Evolutionary conservation across 2,329 filamentous ascomycete species (phyloP).

Genomic region (Calonectria henricotiae): DNA sequence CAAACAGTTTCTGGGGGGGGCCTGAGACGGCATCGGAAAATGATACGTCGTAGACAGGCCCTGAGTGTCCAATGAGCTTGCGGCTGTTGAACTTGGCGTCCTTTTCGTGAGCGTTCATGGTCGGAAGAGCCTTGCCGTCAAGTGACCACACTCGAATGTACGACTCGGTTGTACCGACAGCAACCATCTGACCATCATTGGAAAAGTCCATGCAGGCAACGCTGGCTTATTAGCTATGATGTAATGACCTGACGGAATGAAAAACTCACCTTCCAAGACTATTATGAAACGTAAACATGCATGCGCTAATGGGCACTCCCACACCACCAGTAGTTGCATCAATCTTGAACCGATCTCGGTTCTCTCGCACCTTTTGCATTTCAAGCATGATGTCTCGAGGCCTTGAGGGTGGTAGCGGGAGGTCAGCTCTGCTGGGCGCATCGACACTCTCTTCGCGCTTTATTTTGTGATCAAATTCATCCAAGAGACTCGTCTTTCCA

Average conservation of each 20-base stretch:
- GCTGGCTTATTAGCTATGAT: constrained; percentile 62
- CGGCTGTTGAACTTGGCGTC: constrained; percentile 75
- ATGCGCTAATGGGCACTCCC: constrained; percentile 87
- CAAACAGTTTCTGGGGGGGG: constrained; percentile 67
- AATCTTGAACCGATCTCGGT: constrained; percentile 92
- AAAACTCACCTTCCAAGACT: constrained; percentile 84
- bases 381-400: constrained; percentile 94
- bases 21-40: constrained; percentile 83
- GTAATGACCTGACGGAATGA: neutral
- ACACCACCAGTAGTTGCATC: constrained; percentile 87
- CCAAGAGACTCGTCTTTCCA: constrained; percentile 82
- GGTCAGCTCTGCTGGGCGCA: constrained; percentile 81
- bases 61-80: constrained; percentile 90
- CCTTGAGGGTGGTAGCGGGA: constrained; percentile 90
- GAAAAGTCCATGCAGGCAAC: constrained; percentile 97
- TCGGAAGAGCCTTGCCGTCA: constrained; percentile 85
- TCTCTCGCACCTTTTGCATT: constrained; percentile 93
- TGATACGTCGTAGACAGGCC: constrained; percentile 88
- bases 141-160: constrained; percentile 97
- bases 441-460: constrained; percentile 94
- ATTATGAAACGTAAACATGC: constrained; percentile 99
- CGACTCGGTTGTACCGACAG: constrained; percentile 91
- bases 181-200: constrained; percentile 88
- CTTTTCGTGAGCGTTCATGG: constrained; percentile 74
- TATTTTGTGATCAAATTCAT: constrained; percentile 89